Conservation (phyloP, 2,329 filamentous ascomycete genomes). For the Arachnomyces sp. region DNA sequence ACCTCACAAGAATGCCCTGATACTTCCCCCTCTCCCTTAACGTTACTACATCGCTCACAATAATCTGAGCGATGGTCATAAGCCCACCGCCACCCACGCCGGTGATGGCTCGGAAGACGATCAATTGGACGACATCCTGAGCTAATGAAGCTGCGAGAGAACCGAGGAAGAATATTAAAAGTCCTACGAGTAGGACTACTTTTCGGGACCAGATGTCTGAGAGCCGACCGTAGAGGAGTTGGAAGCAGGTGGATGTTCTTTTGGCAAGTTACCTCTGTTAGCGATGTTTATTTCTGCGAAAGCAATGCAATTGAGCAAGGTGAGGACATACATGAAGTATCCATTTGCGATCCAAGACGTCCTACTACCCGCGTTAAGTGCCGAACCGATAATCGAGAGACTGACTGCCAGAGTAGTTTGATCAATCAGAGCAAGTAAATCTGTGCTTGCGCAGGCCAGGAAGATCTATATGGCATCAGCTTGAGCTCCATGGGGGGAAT, state of each 20-base stretch:
- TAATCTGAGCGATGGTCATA: conserved; percentile 51
- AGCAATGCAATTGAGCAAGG: conserved; percentile 41
- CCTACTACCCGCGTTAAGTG: conserved; percentile 42
- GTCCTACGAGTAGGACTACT: conserved; percentile 45
- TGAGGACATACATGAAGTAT: conserved; percentile 57
- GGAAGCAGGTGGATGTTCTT: conserved; percentile 60
- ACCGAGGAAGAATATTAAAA: conserved; percentile 47
- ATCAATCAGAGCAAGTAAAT: conserved; percentile 49
- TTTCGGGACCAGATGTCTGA: conserved; percentile 56
- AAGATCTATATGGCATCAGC: conserved; percentile 39
- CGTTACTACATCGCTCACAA: conserved; percentile 53
- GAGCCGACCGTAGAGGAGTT: conserved; percentile 54
- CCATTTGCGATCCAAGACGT: conserved; percentile 49
- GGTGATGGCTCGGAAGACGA: conserved; percentile 51
- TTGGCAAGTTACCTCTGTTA: conserved; percentile 57
- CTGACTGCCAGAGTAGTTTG: conserved; percentile 50
- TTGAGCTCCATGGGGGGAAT: neutral
- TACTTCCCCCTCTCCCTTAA: conserved; percentile 51
- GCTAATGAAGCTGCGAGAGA: conserved; percentile 54
- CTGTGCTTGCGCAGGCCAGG: conserved; percentile 48
- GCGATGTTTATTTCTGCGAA: conserved; percentile 66
- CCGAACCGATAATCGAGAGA: conserved; percentile 47
- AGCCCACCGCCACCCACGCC: conserved; percentile 56
- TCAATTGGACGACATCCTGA: conserved; percentile 48
- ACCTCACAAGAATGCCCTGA: conserved; percentile 41